Evolutionary conservation across 2,329 filamentous ascomycete species (phyloP).

Genomic region (Aureobasidium sp.): DNA sequence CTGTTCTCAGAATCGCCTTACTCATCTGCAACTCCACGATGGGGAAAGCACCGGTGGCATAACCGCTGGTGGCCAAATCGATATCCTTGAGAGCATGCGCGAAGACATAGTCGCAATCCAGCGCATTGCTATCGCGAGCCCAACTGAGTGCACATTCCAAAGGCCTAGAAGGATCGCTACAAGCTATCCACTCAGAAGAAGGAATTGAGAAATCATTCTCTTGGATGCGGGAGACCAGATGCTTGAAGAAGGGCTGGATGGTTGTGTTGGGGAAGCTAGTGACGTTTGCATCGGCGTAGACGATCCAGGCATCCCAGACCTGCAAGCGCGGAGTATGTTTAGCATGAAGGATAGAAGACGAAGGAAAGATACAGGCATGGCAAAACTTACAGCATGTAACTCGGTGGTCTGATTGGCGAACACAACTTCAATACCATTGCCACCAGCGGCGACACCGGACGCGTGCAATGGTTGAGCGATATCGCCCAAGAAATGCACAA

Average conservation of each 20-base stretch:
- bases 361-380: neutral
- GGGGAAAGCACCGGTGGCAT: constrained; percentile 29
- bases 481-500: constrained; percentile 34
- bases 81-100: constrained; percentile 23
- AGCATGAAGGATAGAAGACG: neutral
- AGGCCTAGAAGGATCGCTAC: constrained; percentile 26
- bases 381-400: constrained; percentile 27
- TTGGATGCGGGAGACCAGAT: constrained; percentile 27
- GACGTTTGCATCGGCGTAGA: constrained; percentile 29
- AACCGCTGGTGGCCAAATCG: constrained; percentile 29
- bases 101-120: constrained; percentile 34
- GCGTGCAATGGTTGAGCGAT: constrained; percentile 35
- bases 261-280: constrained; percentile 27
- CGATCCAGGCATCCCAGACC: constrained; percentile 33
- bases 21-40: constrained; percentile 34
- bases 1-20: constrained; percentile 31
- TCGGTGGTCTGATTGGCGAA: constrained; percentile 27
- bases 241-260: constrained; percentile 29
- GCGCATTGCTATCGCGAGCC: constrained; percentile 31
- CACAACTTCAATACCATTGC: constrained; percentile 30
- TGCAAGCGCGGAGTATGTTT: constrained; percentile 10
- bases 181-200: constrained; percentile 28
- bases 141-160: constrained; percentile 28
- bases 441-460: constrained; percentile 29
- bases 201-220: constrained; percentile 29